Evolutionary conservation across 495 filamentous ascomycete species (phyloP), one percentile per base, ranked within the genome.

Genomic region (Hypomontagnella submonticulosa): DNA sequence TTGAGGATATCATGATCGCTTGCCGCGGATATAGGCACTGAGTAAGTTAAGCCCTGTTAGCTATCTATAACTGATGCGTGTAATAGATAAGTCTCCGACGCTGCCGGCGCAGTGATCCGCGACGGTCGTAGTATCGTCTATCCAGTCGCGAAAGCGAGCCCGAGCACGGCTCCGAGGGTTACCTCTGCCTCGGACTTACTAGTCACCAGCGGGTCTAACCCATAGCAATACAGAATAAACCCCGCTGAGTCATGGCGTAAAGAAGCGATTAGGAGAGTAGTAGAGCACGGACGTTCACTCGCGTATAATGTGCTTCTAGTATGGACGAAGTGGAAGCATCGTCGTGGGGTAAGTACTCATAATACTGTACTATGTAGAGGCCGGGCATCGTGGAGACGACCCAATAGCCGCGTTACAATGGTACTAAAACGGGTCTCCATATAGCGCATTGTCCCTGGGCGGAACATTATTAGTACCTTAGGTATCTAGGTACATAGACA

Each of bases 1-100:
- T 64, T 64, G 44, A 57, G 16, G 32, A 30, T 30, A 38, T 46
- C 61, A 47, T 48, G 54, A 65, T 59, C 58, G 42, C 23, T n/a
- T 27, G 23, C 36, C 57, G 54, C 54, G 42, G 15, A 56, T 56
- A 56, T 23, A 56, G 19, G 44, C 5, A 13, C 36, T 49, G 23
- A 16, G 37, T 38, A 52, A 36, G 11, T 52, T 37, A 16, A 37
- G 7, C 48, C 6, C 36, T 19, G 23, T 38, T 33, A 23, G 23
- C 23, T 27, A 27, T 27, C 23, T 27, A 27, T 27, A 27, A 27
- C 23, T 27, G 23, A 2, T 27, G 23, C 6, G 6, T 3, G 23
- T 27, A 27, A 27, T 27, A 27, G 23, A 27, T 27, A 27, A 27
- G 23, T 27, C 23, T 27, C 23, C 23, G 23, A 5, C 19, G 9